A percentile compares a stretch with the other conserved stretches of the same genome.
These are phyloP conservation scores for Pichia occidentalis DNA, from an alignment of 805 yeast genomes.

Conservation along the genomic window DNA sequence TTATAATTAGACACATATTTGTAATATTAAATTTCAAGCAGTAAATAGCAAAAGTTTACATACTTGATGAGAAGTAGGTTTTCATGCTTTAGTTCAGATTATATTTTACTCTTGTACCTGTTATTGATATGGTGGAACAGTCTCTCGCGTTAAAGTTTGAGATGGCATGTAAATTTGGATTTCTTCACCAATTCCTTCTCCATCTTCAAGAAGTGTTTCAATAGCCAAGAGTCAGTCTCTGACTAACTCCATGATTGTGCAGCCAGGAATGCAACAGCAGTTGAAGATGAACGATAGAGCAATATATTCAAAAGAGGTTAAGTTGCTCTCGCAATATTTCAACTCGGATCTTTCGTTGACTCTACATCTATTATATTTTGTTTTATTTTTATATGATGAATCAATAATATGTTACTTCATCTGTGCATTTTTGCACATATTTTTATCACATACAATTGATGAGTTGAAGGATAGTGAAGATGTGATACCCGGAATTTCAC, in stretches of 20 bases:
- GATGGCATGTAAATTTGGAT: too few relatives aligned
- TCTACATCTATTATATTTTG: conserved; percentile 8
- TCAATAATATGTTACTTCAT: conserved; percentile 6
- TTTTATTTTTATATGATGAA: conserved; percentile 12
- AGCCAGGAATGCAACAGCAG: conserved; percentile 1
- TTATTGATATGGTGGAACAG: too few relatives aligned
- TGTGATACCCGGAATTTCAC: conserved; percentile 3
- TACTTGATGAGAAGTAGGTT: too few relatives aligned
- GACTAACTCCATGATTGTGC: conserved; percentile 8
- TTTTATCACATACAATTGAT: conserved; percentile 4
- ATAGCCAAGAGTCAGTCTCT: too few relatives aligned
- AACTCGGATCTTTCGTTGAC: conserved; percentile 3
- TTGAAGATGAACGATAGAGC: conserved; percentile 3
- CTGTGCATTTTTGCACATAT: conserved; percentile 7
- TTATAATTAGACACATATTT: too few relatives aligned
- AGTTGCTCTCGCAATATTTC: not conserved
- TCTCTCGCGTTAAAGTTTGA: too few relatives aligned
- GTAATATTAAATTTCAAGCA: too few relatives aligned
- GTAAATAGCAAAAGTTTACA: too few relatives aligned
- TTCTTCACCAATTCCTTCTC: not conserved
- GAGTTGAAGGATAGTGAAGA: not conserved
- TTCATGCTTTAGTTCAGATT: too few relatives aligned
- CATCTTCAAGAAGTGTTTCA: too few relatives aligned
- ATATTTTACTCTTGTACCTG: too few relatives aligned
- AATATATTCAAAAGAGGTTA: conserved; percentile 4